Evolutionary conservation across 2,329 filamentous ascomycete species (phyloP).

Genomic region (Pochonia chlamydosporia): DNA sequence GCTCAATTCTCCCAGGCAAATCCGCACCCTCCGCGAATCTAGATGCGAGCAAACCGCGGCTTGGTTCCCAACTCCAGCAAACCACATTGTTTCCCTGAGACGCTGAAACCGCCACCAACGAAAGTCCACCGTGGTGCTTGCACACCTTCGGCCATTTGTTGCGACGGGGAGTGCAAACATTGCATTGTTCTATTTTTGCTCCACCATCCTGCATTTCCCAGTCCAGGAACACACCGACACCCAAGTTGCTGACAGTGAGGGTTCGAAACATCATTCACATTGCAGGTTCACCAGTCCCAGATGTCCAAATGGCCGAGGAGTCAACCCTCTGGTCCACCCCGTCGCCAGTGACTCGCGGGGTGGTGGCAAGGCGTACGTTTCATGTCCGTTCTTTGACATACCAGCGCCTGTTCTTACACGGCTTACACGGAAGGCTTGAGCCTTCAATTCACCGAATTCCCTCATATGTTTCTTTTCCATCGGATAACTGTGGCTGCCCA

Average conservation of each 20-base stretch:
- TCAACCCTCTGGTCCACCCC: not conserved
- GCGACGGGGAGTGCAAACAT: not conserved
- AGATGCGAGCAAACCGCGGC: too few relatives aligned
- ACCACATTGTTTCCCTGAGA: not conserved
- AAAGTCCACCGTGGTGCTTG: not conserved
- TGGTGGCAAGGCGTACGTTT: not conserved
- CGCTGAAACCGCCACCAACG: constrained; percentile 2
- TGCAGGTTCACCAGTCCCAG: too few relatives aligned
- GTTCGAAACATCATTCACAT: not conserved
- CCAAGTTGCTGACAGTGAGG: not conserved
- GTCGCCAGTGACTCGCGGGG: not conserved
- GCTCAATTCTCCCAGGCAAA: too few relatives aligned
- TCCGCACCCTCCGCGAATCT: too few relatives aligned
- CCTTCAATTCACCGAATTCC: not conserved
- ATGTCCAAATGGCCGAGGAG: not conserved
- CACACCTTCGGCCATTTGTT: too few relatives aligned
- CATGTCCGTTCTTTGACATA: not conserved
- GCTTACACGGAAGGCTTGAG: not conserved
- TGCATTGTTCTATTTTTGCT: not conserved
- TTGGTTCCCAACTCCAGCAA: too few relatives aligned
- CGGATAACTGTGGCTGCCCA: too few relatives aligned
- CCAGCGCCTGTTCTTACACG: not conserved
- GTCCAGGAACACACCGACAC: not conserved
- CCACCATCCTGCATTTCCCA: not conserved
- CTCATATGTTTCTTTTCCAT: not conserved